These are phyloP conservation scores for Linum tenue DNA, from an alignment of 345 rosid species.

Conservation along the genomic window DNA sequence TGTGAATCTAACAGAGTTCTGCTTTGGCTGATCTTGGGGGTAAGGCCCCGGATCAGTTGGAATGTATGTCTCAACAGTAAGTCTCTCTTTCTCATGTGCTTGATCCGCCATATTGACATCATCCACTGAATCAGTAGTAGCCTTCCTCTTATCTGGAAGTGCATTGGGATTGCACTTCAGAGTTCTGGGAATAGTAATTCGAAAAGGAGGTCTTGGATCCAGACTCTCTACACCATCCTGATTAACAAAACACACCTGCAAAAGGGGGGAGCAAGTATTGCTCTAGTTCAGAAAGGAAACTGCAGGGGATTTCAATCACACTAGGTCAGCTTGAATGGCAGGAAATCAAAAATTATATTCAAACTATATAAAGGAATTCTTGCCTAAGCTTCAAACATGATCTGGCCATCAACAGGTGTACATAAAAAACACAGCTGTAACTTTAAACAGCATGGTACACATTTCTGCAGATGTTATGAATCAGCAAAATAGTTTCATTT, in stretches of 20 bases:
- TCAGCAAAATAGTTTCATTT: too few relatives aligned
- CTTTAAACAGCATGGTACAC: neutral
- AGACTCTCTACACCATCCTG: conserved; percentile 53
- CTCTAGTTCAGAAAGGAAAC: neutral
- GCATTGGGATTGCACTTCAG: conserved; percentile 56
- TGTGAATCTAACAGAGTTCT: conserved; percentile 85
- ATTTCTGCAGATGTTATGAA: too few relatives aligned
- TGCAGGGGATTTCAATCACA: too few relatives aligned
- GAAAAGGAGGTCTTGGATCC: conserved; percentile 76
- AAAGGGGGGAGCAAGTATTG: conserved; percentile 10
- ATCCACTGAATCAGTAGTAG: conserved; percentile 28
- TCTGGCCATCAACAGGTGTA: too few relatives aligned
- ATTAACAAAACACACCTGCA: conserved; percentile 63
- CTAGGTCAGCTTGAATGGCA: too few relatives aligned
- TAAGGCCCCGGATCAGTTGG: conserved; percentile 98
- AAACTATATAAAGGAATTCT: too few relatives aligned
- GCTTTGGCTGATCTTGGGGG: conserved; percentile 98
- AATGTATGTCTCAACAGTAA: conserved; percentile 80
- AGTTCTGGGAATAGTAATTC: conserved; percentile 62
- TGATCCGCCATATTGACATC: conserved; percentile 46
- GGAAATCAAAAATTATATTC: too few relatives aligned
- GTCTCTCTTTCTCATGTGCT: conserved; percentile 47
- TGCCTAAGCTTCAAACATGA: too few relatives aligned
- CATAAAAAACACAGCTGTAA: too few relatives aligned
- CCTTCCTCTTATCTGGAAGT: conserved; percentile 70